Percentiles rank a stretch among this genome's conserved stretches.
Evolutionary conservation across 1,284 basidiomycete genomes (phyloP).

Genomic region (Mycosarcoma maydis): DNA sequence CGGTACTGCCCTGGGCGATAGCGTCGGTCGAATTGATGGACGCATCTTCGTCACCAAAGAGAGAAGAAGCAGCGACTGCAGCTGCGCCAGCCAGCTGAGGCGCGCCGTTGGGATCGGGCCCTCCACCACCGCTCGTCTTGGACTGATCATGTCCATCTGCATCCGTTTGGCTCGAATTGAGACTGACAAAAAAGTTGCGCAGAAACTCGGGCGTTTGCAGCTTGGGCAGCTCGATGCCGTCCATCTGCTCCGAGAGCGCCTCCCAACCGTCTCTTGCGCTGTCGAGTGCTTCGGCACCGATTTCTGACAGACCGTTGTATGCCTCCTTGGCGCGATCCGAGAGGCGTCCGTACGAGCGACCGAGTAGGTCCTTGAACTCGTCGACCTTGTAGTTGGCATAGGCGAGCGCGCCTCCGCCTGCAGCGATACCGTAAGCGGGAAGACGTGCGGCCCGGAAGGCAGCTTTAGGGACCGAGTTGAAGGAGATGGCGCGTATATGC

Average conservation of each 20-base stretch:
- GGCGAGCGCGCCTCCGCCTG: constrained; percentile 60
- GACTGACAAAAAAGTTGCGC: constrained; percentile 30
- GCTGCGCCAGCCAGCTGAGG: constrained; percentile 44
- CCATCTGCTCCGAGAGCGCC: constrained; percentile 36
- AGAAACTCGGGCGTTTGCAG: constrained; percentile 44
- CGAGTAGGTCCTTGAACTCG: constrained; percentile 51
- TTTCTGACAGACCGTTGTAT: constrained; percentile 46
- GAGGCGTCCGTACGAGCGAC: constrained; percentile 27
- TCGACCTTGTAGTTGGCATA: constrained; percentile 66
- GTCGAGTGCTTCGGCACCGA: constrained; percentile 47
- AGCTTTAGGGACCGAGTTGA: constrained; percentile 59
- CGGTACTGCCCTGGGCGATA: constrained; percentile 26
- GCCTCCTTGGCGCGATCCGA: constrained; percentile 44
- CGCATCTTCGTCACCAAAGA: constrained; percentile 37
- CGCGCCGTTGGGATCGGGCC: constrained; percentile 20
- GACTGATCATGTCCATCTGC: constrained; percentile 5
- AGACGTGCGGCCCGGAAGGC: constrained; percentile 57
- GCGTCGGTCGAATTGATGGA: constrained; percentile 6
- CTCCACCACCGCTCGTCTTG: constrained; percentile 14
- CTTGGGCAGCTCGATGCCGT: constrained; percentile 42
- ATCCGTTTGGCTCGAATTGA: constrained; percentile 7
- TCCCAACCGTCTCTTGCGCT: constrained; percentile 41
- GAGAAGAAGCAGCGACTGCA: constrained; percentile 41
- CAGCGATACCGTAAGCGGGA: constrained; percentile 56
- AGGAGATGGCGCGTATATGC: constrained; percentile 63